Conservation (phyloP, 805 yeast species). For the Starmerella apicola region DNA sequence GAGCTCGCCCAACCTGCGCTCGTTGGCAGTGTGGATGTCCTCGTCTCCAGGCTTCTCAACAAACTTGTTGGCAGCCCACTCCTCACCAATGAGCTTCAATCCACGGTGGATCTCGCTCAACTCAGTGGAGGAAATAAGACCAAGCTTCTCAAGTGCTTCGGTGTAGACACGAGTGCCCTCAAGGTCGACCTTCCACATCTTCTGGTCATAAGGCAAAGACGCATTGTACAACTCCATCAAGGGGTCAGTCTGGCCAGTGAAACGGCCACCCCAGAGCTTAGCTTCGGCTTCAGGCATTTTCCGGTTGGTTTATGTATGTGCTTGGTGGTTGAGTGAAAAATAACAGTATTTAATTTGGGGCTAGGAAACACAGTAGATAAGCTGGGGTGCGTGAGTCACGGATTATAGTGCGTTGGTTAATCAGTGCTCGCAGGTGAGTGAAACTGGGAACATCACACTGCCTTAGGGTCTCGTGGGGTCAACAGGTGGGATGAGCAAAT, state of each 20-base stretch:
- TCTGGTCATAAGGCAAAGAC: conserved; percentile 88
- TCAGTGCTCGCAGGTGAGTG: too few species aligned
- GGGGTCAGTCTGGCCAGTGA: conserved; percentile 92
- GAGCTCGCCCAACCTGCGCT: conserved; percentile 90
- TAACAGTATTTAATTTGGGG: too few species aligned
- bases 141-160: conserved; percentile 67
- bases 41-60: conserved; percentile 83
- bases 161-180: conserved; percentile 93
- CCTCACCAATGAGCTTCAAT: conserved; percentile 52
- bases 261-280: conserved; percentile 96
- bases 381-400: too few species aligned
- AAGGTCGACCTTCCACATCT: conserved; percentile 87
- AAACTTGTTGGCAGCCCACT: conserved; percentile 65
- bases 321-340: too few species aligned
- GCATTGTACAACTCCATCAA: conserved; percentile 96
- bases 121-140: conserved; percentile 61
- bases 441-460: too few species aligned
- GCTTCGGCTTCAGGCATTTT: conserved; percentile 42
- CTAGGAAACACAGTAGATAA: too few species aligned
- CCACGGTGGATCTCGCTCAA: conserved; percentile 74
- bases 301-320: neutral
- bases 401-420: too few species aligned
- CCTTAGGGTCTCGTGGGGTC: too few species aligned
- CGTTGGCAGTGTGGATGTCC: conserved; percentile 97
- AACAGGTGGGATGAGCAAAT: too few species aligned